Evolutionary conservation across 306 rosid species (phyloP).

Genomic region (Cucurbita moschata): DNA sequence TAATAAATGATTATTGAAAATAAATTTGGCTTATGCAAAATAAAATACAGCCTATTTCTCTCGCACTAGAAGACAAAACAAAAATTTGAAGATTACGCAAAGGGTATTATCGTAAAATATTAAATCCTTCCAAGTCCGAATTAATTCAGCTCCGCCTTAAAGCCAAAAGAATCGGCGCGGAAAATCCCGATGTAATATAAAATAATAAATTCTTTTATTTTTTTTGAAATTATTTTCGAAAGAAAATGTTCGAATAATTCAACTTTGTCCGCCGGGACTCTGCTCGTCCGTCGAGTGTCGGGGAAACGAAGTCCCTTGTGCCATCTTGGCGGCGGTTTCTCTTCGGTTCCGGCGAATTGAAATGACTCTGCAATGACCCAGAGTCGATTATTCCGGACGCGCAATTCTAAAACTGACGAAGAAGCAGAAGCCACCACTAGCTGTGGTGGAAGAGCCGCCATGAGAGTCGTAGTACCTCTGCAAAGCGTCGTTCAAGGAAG

Average conservation of each 20-base stretch:
- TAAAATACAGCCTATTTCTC: no score
- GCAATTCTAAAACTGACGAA: neutral
- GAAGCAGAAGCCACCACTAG: constrained; percentile 10
- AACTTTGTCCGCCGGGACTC: neutral
- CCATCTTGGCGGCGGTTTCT: neutral
- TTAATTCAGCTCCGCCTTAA: neutral
- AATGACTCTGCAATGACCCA: constrained; percentile 31
- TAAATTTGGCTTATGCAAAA: no score
- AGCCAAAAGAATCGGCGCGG: constrained; percentile 6
- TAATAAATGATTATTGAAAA: no score
- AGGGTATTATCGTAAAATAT: neutral
- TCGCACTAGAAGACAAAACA: no score
- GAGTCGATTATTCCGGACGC: constrained; percentile 3
- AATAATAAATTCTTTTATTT: neutral
- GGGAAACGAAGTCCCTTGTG: neutral
- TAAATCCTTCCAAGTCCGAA: neutral
- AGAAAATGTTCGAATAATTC: neutral
- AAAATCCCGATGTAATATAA: neutral
- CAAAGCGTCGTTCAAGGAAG: constrained; percentile 85
- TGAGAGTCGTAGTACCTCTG: constrained; percentile 88
- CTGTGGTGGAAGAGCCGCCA: constrained; percentile 29
- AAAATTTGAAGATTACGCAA: neutral
- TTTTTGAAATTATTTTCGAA: neutral
- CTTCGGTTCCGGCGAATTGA: neutral
- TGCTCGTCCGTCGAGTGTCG: neutral